These are phyloP conservation scores for Coffea humblotiana DNA, from an alignment of 305 asterid species.

Conservation along the genomic window DNA sequence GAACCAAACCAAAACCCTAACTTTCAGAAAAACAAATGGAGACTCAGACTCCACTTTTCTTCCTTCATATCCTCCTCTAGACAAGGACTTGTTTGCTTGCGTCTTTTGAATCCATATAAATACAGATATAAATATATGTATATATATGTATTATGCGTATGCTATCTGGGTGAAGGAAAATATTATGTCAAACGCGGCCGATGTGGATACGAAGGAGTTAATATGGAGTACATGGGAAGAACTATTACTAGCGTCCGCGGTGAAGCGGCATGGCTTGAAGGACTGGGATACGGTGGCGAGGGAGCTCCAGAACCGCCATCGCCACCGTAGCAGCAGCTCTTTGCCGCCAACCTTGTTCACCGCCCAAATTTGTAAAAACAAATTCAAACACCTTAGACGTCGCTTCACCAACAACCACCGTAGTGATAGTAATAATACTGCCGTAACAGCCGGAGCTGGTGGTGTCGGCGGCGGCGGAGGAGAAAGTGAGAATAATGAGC, in stretches of 20 bases:
- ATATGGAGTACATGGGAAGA: slow-evolving; percentile 47
- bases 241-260: slow-evolving; percentile 39
- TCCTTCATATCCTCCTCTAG: too few relatives aligned
- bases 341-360: slow-evolving; percentile 20
- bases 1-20: slow-evolving; percentile 13
- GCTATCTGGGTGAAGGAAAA: neutral
- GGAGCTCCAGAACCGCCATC: slow-evolving; percentile 38
- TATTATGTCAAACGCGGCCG: slow-evolving; percentile 30
- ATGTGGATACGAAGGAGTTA: slow-evolving; percentile 8
- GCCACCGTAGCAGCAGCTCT: neutral
- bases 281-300: slow-evolving; percentile 43
- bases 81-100: neutral
- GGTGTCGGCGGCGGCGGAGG: neutral
- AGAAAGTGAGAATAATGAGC: neutral
- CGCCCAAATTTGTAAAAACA: slow-evolving; percentile 33
- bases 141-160: neutral
- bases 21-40: slow-evolving; percentile 6
- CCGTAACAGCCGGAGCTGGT: neutral
- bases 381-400: slow-evolving; percentile 31
- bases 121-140: neutral
- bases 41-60: neutral
- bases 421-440: neutral
- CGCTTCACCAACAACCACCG: slow-evolving; percentile 24
- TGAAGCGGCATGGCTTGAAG: slow-evolving; percentile 41
- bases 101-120: neutral